These are phyloP conservation scores for Hemerocallis citrina DNA, from an alignment of 106 monocot genomes.

Conservation along the genomic window DNA sequence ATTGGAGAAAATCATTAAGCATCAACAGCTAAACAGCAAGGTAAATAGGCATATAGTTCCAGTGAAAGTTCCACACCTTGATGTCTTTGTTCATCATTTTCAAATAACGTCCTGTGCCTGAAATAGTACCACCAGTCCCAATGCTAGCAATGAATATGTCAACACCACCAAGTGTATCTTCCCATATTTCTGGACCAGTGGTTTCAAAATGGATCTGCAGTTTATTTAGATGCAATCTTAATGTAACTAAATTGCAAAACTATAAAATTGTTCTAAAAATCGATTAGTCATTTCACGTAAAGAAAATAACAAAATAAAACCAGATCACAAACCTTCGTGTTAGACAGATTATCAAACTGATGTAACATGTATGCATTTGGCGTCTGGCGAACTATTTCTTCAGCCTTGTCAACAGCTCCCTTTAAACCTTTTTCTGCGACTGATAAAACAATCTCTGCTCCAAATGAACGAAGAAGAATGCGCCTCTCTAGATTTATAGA, in stretches of 20 bases:
- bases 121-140: conserved; percentile 92
- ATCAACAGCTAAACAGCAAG: not conserved
- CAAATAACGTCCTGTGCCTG: conserved; percentile 72
- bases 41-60: conserved; percentile 2
- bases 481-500: conserved; percentile 83
- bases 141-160: conserved; percentile 84
- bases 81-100: conserved; percentile 90
- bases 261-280: not conserved
- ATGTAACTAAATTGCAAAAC: conserved; percentile 3
- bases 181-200: conserved; percentile 98
- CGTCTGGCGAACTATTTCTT: conserved; percentile 50
- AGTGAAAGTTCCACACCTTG: conserved; percentile 45
- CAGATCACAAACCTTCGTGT: conserved; percentile 52
- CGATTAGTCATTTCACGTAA: not conserved
- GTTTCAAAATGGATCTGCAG: conserved; percentile 97
- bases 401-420: conserved; percentile 88
- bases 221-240: conserved; percentile 40
- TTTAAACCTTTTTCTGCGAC: conserved; percentile 71
- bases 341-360: conserved; percentile 89
- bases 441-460: conserved; percentile 88
- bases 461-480: conserved; percentile 69
- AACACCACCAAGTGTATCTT: conserved; percentile 78
- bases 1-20: not conserved
- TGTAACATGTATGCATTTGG: conserved; percentile 88
- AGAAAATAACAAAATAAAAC: not conserved